Evolutionary conservation across 129 eudicot genomes (phyloP).

Genomic region (Artemisia argyi): DNA sequence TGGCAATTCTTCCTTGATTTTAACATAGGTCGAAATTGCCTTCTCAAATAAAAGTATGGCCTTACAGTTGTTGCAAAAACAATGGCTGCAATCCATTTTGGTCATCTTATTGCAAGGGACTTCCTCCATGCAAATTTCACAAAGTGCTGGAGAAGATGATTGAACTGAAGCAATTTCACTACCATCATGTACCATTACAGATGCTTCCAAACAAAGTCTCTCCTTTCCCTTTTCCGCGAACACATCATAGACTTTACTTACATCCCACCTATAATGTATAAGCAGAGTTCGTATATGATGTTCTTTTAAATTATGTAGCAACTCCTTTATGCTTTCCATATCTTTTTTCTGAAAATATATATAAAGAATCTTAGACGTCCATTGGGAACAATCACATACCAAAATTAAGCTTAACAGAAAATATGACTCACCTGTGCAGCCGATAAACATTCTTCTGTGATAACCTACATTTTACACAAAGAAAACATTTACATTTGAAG

Average conservation of each 20-base stretch:
- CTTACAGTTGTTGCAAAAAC: conserved; percentile 78
- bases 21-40: not conserved
- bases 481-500: not conserved
- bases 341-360: conserved; percentile 53
- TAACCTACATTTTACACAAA: conserved; percentile 45
- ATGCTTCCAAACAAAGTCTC: conserved; percentile 52
- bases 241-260: conserved; percentile 40
- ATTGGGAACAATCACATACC: not conserved
- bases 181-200: conserved; percentile 33
- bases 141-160: conserved; percentile 29
- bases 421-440: conserved; percentile 66
- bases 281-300: conserved; percentile 78
- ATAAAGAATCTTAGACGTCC: not conserved
- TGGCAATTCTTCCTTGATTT: too few species aligned
- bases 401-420: conserved; percentile 2
- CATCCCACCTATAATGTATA: conserved; percentile 81
- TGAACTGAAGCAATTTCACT: conserved; percentile 15
- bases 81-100: conserved; percentile 86
- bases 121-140: conserved; percentile 66
- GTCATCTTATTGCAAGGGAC: conserved; percentile 42
- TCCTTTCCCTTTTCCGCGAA: conserved; percentile 62
- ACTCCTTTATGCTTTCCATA: conserved; percentile 68
- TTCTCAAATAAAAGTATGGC: not conserved
- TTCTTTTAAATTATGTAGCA: conserved; percentile 54
- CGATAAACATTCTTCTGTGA: conserved; percentile 60